Evolutionary conservation across 2,329 filamentous ascomycete genomes (phyloP).

Genomic region (Plenodomus tracheiphilus): DNA sequence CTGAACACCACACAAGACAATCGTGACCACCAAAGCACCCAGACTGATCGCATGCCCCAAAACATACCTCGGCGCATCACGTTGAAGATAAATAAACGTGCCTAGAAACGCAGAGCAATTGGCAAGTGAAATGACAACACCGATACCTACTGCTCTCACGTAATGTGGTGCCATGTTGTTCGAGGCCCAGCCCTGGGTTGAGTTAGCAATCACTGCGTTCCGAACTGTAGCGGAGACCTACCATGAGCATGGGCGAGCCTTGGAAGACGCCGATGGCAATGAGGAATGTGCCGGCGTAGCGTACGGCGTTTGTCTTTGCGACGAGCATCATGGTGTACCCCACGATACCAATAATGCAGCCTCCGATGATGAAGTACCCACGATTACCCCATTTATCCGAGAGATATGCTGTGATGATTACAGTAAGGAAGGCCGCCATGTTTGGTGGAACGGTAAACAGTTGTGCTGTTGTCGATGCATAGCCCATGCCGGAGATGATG

Average conservation of each 20-base stretch:
- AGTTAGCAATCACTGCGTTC: not conserved
- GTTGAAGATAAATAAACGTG: conserved; percentile 54
- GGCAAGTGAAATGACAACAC: conserved; percentile 52
- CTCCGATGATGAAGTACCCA: conserved; percentile 56
- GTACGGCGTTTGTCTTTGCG: conserved; percentile 33
- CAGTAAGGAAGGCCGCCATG: conserved; percentile 48
- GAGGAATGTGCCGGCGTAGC: conserved; percentile 48
- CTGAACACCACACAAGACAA: conserved; percentile 23
- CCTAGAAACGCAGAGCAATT: conserved; percentile 57
- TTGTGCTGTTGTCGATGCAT: conserved; percentile 44
- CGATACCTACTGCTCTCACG: conserved; percentile 57
- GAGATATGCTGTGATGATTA: conserved; percentile 45
- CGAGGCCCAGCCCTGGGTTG: conserved; percentile 43
- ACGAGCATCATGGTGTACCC: conserved; percentile 59
- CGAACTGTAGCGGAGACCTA: not conserved
- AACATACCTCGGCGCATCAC: conserved; percentile 43
- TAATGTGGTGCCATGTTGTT: conserved; percentile 58
- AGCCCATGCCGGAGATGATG: conserved; percentile 45
- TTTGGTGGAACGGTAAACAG: conserved; percentile 45
- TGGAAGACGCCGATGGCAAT: conserved; percentile 50
- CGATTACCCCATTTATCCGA: conserved; percentile 49
- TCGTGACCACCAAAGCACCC: conserved; percentile 26
- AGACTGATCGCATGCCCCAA: conserved; percentile 31
- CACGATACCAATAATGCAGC: conserved; percentile 51
- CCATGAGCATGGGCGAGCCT: conserved; percentile 41